Base-by-base conservation (phyloP, 2,329 filamentous ascomycete species). In the Sporothrix sp. region DNA sequence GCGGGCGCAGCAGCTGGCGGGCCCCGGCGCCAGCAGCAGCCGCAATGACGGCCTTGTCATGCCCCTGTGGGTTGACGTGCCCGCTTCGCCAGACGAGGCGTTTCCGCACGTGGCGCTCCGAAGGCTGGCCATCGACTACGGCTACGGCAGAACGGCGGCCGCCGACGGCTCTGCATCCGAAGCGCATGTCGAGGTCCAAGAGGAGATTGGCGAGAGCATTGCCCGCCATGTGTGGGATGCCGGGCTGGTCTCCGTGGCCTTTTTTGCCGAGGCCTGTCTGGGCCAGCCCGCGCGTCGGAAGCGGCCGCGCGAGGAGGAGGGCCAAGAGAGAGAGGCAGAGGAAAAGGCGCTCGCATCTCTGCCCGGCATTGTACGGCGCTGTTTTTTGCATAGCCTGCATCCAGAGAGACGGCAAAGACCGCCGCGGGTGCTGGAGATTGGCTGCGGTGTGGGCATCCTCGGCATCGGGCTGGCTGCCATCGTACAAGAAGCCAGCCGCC, bases 171-270 rank as follows among this genome's bases (percentile, higher is more conserved):
- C 61, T 2, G 57, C 61, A 0, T 57, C n/a, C n/a, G n/a, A n/a
- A n/a, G n/a, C n/a, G n/a, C n/a, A 55, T 9, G 54, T 77, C 7
- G 65, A 71, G 25, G 62, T 79, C 4, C 71, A 75, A 48, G 78
- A 81, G 53, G 75, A 79, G 48, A 71, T 80, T 9, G 76, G 75
- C 13, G 76, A 80, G 62, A 79, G 75, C 58, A 79, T 81, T 50
- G 76, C 76, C 0, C 70, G 76, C 3, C 76, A 80, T 53, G 66
- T 80, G 6, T 81, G 77, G 77, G 77, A 81, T 48, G 76, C 70
- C 1, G 77, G 77, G 1, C 63, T 79, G 9, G 65, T 74, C 6
- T 69, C 71, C 1, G 63, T 69, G 1, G 66, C 66, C 1, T 58
- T 67, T 10, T 43, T 73, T 10, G 63, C 62, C 1, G 56, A 62